Evolutionary conservation across 1,139 yeast species (phyloP).

Genomic region (Hyphopichia fennica): DNA sequence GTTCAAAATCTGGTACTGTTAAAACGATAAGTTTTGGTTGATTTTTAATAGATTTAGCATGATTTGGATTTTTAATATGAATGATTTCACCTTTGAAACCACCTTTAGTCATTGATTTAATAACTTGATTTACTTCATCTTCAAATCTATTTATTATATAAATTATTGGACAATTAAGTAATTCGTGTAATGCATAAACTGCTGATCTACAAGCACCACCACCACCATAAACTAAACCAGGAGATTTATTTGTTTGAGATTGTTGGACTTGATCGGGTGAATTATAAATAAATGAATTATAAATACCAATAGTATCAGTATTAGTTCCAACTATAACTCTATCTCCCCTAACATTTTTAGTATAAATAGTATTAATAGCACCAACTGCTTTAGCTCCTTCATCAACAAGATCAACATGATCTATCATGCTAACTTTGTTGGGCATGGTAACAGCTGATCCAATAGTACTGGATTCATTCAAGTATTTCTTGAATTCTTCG

Average conservation of each 20-base stretch:
- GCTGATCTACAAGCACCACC: constrained; percentile 36
- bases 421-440: constrained; percentile 21
- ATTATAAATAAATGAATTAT: constrained; percentile 22
- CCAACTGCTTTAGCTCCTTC: constrained; percentile 25
- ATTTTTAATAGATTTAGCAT: constrained; percentile 13
- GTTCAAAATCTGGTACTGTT: constrained; percentile 28
- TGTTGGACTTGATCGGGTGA: constrained; percentile 9
- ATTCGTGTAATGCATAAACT: constrained; percentile 23
- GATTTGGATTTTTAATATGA: constrained; percentile 19
- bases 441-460: constrained; percentile 34
- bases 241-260: constrained; percentile 6
- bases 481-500: constrained; percentile 13
- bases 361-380: constrained; percentile 30
- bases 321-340: constrained; percentile 25
- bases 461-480: constrained; percentile 13
- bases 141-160: constrained; percentile 26
- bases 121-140: constrained; percentile 21
- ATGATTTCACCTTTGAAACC: constrained; percentile 21
- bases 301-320: constrained; percentile 29
- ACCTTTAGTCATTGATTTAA: constrained; percentile 14
- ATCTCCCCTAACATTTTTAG: constrained; percentile 12
- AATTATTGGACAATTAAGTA: constrained; percentile 20
- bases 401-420: constrained; percentile 24
- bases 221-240: constrained; percentile 33
- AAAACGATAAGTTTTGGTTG: constrained; percentile 21